phyloP scores from a whole-genome alignment of 108 stramenopile genomes.

The Pseudonitzschia delicatissima region DNA sequence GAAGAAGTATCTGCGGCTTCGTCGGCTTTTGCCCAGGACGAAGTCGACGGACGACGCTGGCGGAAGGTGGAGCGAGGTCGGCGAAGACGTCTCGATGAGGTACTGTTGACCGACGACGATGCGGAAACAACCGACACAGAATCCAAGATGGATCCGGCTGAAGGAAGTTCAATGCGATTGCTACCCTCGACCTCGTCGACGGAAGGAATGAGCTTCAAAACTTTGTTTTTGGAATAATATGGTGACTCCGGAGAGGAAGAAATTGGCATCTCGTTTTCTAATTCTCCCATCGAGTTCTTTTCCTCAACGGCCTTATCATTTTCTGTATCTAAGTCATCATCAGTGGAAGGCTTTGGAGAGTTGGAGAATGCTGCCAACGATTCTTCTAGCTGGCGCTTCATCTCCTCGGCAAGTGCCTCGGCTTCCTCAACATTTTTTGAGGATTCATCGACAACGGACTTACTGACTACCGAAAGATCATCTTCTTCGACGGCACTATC shows the following conservation, averaged over 20 bases:
- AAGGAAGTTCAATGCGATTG: background rate
- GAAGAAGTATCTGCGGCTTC: too few relatives aligned
- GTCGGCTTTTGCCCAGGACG: background rate
- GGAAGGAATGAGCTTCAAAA: slow-evolving; percentile 2
- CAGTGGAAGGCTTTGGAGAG: background rate
- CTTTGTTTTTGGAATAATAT: background rate
- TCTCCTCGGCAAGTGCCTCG: slow-evolving; percentile 8
- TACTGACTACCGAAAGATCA: background rate
- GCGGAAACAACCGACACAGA: background rate
- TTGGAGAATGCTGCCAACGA: background rate
- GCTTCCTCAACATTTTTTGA: slow-evolving; percentile 4
- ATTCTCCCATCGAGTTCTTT: background rate
- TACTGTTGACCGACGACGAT: background rate
- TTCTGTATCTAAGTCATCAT: background rate
- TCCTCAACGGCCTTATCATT: background rate
- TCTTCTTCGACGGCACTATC: background rate
- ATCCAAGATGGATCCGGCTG: background rate
- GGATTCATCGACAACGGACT: background rate
- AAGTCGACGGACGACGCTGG: background rate
- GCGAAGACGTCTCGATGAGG: background rate
- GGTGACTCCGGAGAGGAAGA: background rate
- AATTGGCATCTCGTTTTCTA: background rate
- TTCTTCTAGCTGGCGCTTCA: background rate
- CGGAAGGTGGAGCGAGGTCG: background rate
- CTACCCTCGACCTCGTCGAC: too few relatives aligned